These are phyloP conservation scores for Ramularia collo-cygni DNA, from an alignment of 2,329 filamentous ascomycete species.

Conservation along the genomic window DNA sequence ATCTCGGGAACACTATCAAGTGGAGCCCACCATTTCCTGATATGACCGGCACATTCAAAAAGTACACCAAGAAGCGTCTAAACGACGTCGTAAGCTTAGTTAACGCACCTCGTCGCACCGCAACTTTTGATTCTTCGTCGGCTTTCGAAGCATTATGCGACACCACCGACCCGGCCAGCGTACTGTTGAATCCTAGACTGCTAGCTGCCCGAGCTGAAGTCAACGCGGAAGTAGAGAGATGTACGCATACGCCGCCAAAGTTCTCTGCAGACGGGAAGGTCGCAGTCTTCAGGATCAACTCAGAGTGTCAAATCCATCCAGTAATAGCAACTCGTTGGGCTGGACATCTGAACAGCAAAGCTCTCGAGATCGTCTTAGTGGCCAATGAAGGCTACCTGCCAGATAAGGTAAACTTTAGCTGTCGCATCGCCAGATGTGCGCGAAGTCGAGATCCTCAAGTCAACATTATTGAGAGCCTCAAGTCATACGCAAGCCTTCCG, in stretches of 20 bases:
- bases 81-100: constrained; percentile 58
- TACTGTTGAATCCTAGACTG: constrained; percentile 46
- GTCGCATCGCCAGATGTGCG: constrained; percentile 53
- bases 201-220: constrained; percentile 52
- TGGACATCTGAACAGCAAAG: constrained; percentile 51
- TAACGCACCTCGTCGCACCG: constrained; percentile 59
- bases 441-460: constrained; percentile 49
- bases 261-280: constrained; percentile 58
- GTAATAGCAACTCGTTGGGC: constrained; percentile 63
- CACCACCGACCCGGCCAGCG: constrained; percentile 45
- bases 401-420: constrained; percentile 61
- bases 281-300: constrained; percentile 54
- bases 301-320: constrained; percentile 46
- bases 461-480: constrained; percentile 56
- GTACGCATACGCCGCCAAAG: constrained; percentile 55
- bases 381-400: constrained; percentile 61
- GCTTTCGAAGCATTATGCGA: constrained; percentile 55
- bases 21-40: constrained; percentile 62
- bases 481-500: constrained; percentile 39
- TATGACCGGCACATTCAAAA: constrained; percentile 55
- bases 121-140: constrained; percentile 52
- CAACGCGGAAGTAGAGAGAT: constrained; percentile 54
- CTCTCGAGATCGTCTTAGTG: constrained; percentile 57
- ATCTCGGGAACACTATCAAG: constrained; percentile 58
- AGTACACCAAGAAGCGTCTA: constrained; percentile 54